Conservation (phyloP, 176 grass and related monocot species). For the Elymus sibiricus region DNA sequence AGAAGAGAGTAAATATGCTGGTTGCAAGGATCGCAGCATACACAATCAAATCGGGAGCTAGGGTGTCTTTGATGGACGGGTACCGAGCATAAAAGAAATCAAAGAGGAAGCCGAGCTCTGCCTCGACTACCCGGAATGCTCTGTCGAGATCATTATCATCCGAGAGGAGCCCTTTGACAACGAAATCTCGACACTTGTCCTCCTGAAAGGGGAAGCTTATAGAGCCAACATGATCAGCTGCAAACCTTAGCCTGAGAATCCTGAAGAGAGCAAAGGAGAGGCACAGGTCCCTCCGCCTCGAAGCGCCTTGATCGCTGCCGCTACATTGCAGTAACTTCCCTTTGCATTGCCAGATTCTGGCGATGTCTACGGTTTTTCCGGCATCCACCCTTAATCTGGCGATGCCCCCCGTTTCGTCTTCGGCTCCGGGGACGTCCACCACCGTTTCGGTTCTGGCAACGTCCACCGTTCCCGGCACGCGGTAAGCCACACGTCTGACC, state of each 20-base stretch:
- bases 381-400: no score
- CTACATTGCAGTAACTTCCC: not conserved
- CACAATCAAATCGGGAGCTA: no score
- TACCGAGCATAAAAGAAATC: constrained; percentile 26
- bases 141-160: not conserved
- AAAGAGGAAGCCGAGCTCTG: constrained; percentile 6
- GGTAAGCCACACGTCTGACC: not conserved
- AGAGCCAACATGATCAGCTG: not conserved
- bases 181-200: not conserved
- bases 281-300: not conserved
- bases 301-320: not conserved
- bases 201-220: not conserved
- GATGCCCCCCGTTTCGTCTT: no score
- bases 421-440: no score
- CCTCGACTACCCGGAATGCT: not conserved
- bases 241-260: constrained; percentile 3
- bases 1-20: constrained; percentile 14
- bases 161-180: constrained; percentile 10
- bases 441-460: no score
- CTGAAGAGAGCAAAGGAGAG: constrained; percentile 6
- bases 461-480: no score
- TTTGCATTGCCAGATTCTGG: not conserved
- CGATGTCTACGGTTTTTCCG: no score
- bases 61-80: no score
- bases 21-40: not conserved